Evolutionary conservation across 2,329 filamentous ascomycete species (phyloP), one percentile per base, ranked within the genome.

Genomic region (Diaporthe destruens): DNA sequence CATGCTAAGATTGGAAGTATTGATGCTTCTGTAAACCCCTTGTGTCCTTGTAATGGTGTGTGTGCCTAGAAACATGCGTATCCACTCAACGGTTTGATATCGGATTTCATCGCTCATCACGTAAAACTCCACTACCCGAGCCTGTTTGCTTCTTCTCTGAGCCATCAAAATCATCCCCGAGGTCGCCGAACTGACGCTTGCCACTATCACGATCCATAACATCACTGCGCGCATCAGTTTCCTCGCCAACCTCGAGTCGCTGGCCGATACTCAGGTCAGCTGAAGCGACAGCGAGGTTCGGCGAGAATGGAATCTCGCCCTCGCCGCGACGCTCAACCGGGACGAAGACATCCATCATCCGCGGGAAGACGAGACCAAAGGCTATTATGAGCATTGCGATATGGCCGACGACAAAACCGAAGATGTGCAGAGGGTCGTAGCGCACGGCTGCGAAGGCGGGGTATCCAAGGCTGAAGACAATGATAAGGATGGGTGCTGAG

Each of bases 391-490:
- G 14, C 39, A 61, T 61, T 16, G 23, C 25, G 0, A 61, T 39
- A 20, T 61, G 56, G 8, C 14, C 39, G 36, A 61, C 56, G 16
- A 25, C 20, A 16, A 61, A 61, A 1, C 56, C 56, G 23, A 61
- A 61, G 1, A 61, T 61, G 11, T 61, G 56, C 6, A 61, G 56
- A n/a, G 56, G 56, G 8, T 61, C 39, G 56, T 44, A 61, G 3
- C 56, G 56, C 0, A 61, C 56, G 29, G 56, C 56, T 20, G 16
- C 16, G 39, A 61, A 44, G 36, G 56, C 56, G 0, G 56, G 56
- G 2, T 61, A 61, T 7, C 56, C 56, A 29, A 61, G 56, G 4
- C 36, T 61, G 39, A 61, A 61, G n/a, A 61, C 56, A 18, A 61
- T 61, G 39, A 20, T n/a, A n/a, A 61, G 56, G 16, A 61, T 44